A percentile compares a stretch with the other conserved stretches of the same genome.
phyloP scores from a whole-genome alignment of 2,329 filamentous ascomycete species.

The Colletotrichum sublineola region DNA sequence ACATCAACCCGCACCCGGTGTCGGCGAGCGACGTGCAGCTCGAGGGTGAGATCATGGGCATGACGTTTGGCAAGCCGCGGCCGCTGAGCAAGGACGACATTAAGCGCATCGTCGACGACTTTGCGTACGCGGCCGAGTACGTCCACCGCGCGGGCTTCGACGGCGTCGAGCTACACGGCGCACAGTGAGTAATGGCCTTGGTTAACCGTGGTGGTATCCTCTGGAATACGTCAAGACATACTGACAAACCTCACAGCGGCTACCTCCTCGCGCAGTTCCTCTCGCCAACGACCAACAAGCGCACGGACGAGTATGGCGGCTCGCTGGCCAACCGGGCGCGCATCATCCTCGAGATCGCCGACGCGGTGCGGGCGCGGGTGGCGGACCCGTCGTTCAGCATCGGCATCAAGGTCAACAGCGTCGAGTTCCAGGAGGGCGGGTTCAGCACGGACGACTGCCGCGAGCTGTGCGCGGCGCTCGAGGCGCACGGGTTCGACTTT shows the following conservation, averaged over 20 bases:
- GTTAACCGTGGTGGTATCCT: no score
- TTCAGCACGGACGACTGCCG: slow-evolving; percentile 65
- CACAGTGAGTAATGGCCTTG: slow-evolving; percentile 50
- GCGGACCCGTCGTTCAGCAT: slow-evolving; percentile 57
- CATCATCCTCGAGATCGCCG: slow-evolving; percentile 60
- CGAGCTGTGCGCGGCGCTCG: slow-evolving; percentile 61
- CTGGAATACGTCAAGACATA: neutral
- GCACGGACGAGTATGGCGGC: slow-evolving; percentile 63
- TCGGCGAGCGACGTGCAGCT: slow-evolving; percentile 57
- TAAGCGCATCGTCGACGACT: slow-evolving; percentile 64
- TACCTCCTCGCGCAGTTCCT: slow-evolving; percentile 62
- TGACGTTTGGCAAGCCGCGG: slow-evolving; percentile 65
- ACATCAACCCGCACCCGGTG: slow-evolving; percentile 53
- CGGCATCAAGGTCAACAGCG: slow-evolving; percentile 71
- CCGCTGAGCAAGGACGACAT: slow-evolving; percentile 66
- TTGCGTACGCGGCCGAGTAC: slow-evolving; percentile 69
- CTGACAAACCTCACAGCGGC: slow-evolving; percentile 46
- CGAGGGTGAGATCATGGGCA: slow-evolving; percentile 56
- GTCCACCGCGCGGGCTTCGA: slow-evolving; percentile 69
- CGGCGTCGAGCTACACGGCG: slow-evolving; percentile 60
- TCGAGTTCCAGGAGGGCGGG: slow-evolving; percentile 67
- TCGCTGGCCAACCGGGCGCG: slow-evolving; percentile 61
- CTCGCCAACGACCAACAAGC: slow-evolving; percentile 56
- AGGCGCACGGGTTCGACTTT: slow-evolving; percentile 65
- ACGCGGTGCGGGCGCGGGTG: slow-evolving; percentile 51